These are phyloP conservation scores for Cladosporium sp. DNA, from an alignment of 2,329 filamentous ascomycete genomes.

Conservation along the genomic window DNA sequence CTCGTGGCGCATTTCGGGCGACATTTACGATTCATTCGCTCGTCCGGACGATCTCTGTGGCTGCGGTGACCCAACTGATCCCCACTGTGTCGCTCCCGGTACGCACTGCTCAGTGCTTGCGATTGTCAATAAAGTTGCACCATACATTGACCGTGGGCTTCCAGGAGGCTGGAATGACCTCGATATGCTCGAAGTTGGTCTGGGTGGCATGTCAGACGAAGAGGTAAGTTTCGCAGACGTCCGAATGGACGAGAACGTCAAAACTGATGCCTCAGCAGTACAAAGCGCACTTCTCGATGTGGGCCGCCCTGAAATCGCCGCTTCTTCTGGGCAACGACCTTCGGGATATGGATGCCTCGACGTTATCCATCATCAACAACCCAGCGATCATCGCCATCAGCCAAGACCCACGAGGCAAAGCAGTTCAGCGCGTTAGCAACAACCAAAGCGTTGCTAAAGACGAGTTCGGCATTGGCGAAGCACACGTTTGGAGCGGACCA, in stretches of 20 bases:
- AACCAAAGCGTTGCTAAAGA: conserved; percentile 32
- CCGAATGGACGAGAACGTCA: neutral
- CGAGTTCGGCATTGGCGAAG: conserved; percentile 40
- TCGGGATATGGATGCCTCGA: conserved; percentile 35
- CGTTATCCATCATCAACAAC: conserved; percentile 44
- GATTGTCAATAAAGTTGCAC: conserved; percentile 46
- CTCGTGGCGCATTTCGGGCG: conserved; percentile 43
- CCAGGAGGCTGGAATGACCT: conserved; percentile 46
- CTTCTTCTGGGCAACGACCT: conserved; percentile 46
- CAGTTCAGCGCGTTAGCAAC: conserved; percentile 42
- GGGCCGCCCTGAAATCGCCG: conserved; percentile 45
- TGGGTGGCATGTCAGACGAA: conserved; percentile 33
- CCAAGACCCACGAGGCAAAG: conserved; percentile 42
- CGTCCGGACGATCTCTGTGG: conserved; percentile 40
- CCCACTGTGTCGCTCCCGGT: conserved; percentile 41
- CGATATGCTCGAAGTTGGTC: conserved; percentile 47
- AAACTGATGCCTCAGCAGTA: conserved; percentile 31
- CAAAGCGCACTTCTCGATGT: conserved; percentile 45
- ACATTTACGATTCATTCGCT: conserved; percentile 45
- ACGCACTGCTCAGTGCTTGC: conserved; percentile 48
- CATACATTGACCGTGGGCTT: conserved; percentile 37
- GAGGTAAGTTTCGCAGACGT: conserved; percentile 32
- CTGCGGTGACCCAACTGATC: conserved; percentile 34
- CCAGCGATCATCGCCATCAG: conserved; percentile 47
- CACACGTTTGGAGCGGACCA: conserved; percentile 47